phyloP scores from a whole-genome alignment of 2,329 filamentous ascomycete genomes.

The Cercospora sesami region DNA sequence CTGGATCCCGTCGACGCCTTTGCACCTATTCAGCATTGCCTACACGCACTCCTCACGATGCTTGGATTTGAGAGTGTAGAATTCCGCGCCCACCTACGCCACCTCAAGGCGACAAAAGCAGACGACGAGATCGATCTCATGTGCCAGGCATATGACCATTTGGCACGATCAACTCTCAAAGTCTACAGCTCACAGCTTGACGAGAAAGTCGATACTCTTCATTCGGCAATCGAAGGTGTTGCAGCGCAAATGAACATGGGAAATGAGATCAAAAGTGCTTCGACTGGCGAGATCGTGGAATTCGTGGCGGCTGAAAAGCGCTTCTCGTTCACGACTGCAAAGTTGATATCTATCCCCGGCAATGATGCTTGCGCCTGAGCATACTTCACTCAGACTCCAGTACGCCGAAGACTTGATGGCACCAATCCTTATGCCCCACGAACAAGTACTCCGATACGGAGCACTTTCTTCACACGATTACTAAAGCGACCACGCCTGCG shows the following conservation, averaged over 20 bases:
- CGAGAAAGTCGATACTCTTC: background rate
- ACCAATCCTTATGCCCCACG: background rate
- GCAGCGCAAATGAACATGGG: constrained; percentile 2
- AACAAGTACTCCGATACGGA: background rate
- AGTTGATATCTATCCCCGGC: constrained; percentile 6
- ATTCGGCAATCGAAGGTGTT: background rate
- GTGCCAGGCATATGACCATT: constrained; percentile 12
- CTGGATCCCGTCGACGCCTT: constrained; percentile 9
- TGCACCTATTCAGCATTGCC: constrained; percentile 5
- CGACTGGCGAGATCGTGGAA: constrained; percentile 5
- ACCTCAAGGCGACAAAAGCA: background rate
- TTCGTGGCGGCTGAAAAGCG: constrained; percentile 2
- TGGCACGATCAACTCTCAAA: constrained; percentile 3
- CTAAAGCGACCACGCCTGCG: background rate
- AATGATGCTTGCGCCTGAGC: background rate
- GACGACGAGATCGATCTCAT: constrained; percentile 5
- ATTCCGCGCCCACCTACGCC: constrained; percentile 4
- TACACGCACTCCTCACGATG: background rate
- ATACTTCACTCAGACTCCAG: background rate
- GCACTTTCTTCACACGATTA: background rate
- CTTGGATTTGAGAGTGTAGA: background rate
- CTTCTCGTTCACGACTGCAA: constrained; percentile 3
- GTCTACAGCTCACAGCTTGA: constrained; percentile 6
- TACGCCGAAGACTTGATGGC: background rate
- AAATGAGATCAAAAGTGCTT: constrained; percentile 3